Base-by-base conservation (phyloP, 139 green algal genomes). In the Chlorella sp. region DNA sequence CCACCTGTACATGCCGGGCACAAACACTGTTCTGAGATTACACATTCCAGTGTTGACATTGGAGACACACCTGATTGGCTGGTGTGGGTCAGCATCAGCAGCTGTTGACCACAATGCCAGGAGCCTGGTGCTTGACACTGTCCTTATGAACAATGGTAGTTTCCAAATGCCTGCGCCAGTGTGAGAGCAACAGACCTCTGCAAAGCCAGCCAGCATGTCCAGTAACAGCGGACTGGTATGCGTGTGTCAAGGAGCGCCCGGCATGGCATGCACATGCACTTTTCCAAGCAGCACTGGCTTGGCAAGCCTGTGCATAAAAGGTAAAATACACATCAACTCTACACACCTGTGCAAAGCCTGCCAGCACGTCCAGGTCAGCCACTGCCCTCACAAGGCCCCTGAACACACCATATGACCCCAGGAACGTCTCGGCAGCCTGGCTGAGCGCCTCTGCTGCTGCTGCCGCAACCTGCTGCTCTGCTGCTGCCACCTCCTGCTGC, bases 341-440 rank as follows among this genome's bases (percentile, higher is more conserved):
- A n/a, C n/a, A n/a, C 50, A 77, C 73, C 73, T 55, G 73, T 1
- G 84, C 88, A 83, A 90, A 91, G n/a, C 77, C 79, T 1, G 78
- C 77, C 42, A 94, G 78, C 59, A 85, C 88, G 66, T 94, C 89
- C 59, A 93, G 70, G 0, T 71, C 75, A 0, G 88, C 82, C 14
- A 83, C 31, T 2, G 82, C 78, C 20, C 67, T 70, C 49, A 79
- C 60, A 50, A 86, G 60, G 6, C 26, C 23, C 10, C 22, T 63
- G 17, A 31, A n/a, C 4, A 29, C 55, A n/a, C 4, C 20, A 14
- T 63, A 22, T 63, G 55, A n/a, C n/a, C n/a, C n/a, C n/a, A n/a
- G n/a, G n/a, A n/a, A n/a, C n/a, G n/a, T n/a, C n/a, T n/a, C n/a
- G n/a, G n/a, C n/a, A n/a, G n/a, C n/a, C n/a, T n/a, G n/a, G n/a